Evolutionary conservation across 1,284 basidiomycete genomes (phyloP).

Genomic region (Cryptococcus deneoformans): DNA sequence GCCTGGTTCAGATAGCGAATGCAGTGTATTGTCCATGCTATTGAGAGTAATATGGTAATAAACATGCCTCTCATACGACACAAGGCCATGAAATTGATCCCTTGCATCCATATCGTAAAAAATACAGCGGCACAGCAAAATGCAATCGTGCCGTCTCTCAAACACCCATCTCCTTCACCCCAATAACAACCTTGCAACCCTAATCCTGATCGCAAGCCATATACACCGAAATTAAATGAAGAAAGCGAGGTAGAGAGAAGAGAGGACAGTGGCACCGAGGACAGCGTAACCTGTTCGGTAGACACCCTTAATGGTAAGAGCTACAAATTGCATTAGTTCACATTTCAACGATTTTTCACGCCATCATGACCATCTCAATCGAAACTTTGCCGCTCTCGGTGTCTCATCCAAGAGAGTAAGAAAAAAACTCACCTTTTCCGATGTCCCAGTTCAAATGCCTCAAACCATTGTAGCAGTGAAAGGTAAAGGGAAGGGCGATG

Average conservation of each 20-base stretch:
- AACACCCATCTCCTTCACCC: not conserved
- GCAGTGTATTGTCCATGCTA: too few relatives aligned
- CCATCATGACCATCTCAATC: not conserved
- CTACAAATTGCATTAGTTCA: slow-evolving; percentile 50
- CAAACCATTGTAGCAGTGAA: slow-evolving; percentile 87
- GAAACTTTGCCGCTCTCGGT: not conserved
- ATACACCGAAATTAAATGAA: slow-evolving; percentile 35
- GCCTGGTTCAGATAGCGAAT: slow-evolving; percentile 39
- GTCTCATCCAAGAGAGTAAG: not conserved
- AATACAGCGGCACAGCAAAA: slow-evolving; percentile 1
- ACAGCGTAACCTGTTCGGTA: slow-evolving; percentile 80
- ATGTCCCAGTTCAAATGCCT: slow-evolving; percentile 91
- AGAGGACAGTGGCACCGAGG: slow-evolving; percentile 71
- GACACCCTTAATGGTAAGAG: slow-evolving; percentile 72
- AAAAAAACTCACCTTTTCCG: slow-evolving; percentile 69
- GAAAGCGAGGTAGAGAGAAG: slow-evolving; percentile 65
- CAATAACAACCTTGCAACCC: not conserved
- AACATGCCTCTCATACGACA: too few relatives aligned
- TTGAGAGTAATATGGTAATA: too few relatives aligned
- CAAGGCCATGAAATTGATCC: not conserved
- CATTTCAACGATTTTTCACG: not conserved
- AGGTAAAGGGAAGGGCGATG: slow-evolving; percentile 80
- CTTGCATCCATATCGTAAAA: not conserved
- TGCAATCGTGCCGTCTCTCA: not conserved
- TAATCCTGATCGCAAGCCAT: not conserved